Evolutionary conservation across 2,329 filamentous ascomycete species (phyloP).

Genomic region (Cadophora malorum): DNA sequence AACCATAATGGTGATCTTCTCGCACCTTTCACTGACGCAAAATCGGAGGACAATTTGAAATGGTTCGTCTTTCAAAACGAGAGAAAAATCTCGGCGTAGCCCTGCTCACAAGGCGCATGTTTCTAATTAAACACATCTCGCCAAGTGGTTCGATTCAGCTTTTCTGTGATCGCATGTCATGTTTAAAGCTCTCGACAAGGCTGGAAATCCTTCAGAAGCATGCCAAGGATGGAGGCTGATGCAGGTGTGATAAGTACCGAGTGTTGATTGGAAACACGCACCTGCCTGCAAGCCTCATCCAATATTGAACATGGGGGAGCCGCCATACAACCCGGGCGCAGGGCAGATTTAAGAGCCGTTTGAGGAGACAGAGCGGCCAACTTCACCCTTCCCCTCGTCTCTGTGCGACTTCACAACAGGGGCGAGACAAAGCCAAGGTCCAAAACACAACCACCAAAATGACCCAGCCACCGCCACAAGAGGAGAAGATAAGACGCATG

Average conservation of each 20-base stretch:
- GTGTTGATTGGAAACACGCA: constrained; percentile 18
- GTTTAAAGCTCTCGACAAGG: neutral
- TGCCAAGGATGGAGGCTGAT: constrained; percentile 14
- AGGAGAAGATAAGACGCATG: constrained; percentile 8
- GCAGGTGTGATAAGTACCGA: constrained; percentile 1
- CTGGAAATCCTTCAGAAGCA: constrained; percentile 4
- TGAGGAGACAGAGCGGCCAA: neutral
- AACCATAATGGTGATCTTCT: constrained; percentile 11
- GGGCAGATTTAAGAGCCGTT: constrained; percentile 16
- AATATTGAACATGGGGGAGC: constrained; percentile 11
- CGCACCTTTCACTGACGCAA: neutral
- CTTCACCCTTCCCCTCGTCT: constrained; percentile 3
- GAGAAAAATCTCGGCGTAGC: constrained; percentile 2
- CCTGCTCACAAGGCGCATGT: neutral
- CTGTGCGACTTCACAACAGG: neutral
- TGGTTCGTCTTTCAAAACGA: neutral
- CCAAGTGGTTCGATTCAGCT: constrained; percentile 6
- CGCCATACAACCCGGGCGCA: constrained; percentile 11
- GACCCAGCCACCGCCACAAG: constrained; percentile 10
- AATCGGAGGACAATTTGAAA: neutral
- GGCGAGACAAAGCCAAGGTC: neutral
- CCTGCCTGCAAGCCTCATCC: constrained; percentile 22
- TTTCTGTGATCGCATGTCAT: neutral
- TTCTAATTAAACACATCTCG: constrained; percentile 13
- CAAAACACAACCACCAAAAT: neutral